Evolutionary conservation across 2,329 filamentous ascomycete species (phyloP), one percentile per base, ranked within the genome.

Genomic region (Sporothrix inflata): DNA sequence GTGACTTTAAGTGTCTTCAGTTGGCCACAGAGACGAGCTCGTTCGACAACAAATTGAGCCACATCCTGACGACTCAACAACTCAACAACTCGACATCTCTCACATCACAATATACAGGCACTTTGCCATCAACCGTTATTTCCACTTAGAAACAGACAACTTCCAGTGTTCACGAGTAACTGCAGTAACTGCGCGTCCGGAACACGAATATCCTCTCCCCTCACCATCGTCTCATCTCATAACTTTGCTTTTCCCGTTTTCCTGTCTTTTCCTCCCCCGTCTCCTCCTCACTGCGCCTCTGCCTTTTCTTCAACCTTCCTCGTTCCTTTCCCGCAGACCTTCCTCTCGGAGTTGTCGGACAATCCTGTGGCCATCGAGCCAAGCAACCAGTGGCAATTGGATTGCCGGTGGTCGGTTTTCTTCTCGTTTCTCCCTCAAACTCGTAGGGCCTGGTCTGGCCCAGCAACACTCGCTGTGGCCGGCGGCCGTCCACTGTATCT

Each of bases 381-480:
- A 61, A 65, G 61, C 60, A 42, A 11, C 61, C 38, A 47, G 7
- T 65, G 63, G 63, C 63, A 34, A 49, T 66, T 66, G 24, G 42
- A 66, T 49, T 66, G 40, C 63, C 61, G 63, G 63, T 19, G 8
- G 40, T 8, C n/a, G 3, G n/a, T n/a, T 61, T 12, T 47, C 40
- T 47, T 40, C 40, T 42, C 21, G 19, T 70, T 27, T 30, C 12
- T 21, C 11, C 30, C 9, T 30, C 11, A 4, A 4, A 19, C 14
- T 34, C 9, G 27, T 14, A n/a, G 34, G 34, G 34, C 9, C n/a
- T 34, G 53, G 7, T 30, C 53, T 57, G 27, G 27, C 27, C 53
- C 53, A 57, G 53, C 27, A 34, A 57, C 53, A 34, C 55, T 40
- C 55, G 55, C 27, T 38, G 6, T 60, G 30, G 30, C 6, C 30